A percentile compares a stretch with the other conserved stretches of the same genome.
Conservation (phyloP, 352 stramenopile genomes). For the Pythium oligandrum region DNA sequence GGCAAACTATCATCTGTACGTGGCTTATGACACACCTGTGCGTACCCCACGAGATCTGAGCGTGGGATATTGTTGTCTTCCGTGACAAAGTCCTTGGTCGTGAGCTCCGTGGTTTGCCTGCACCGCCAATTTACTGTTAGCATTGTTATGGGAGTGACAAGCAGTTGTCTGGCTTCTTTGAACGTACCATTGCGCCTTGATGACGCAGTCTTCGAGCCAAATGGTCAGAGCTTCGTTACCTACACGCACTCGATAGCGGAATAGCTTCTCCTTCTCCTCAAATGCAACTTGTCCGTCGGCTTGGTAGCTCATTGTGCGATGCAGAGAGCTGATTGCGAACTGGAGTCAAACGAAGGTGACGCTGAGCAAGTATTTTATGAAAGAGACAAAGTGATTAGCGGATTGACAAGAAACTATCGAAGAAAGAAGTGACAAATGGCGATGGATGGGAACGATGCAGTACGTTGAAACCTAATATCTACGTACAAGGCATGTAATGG, state of each 20-base stretch:
- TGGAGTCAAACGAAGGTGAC: no score
- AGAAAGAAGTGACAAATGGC: no score
- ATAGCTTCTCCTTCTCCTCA: not conserved
- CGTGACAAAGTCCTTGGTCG: not conserved
- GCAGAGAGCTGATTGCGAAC: no score
- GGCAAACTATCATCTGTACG: not conserved
- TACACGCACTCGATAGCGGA: not conserved
- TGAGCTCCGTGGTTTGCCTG: conserved; percentile 1
- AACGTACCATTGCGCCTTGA: conserved; percentile 8
- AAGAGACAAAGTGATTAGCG: no score
- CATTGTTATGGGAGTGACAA: not conserved
- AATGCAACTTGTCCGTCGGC: not conserved
- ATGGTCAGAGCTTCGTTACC: conserved; percentile 5
- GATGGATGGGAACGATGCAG: no score
- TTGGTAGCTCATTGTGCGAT: conserved; percentile 6
- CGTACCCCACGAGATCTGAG: not conserved
- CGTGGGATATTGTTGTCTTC: not conserved
- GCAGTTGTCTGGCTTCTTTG: not conserved
- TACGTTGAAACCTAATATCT: no score
- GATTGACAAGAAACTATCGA: no score
- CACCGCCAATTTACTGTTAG: not conserved
- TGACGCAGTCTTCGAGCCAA: conserved; percentile 9
- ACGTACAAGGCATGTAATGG: no score
- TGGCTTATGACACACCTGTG: not conserved
- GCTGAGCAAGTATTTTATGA: no score